Conservation (phyloP, 345 rosid genomes). For the Euphorbia pulcherrima region DNA sequence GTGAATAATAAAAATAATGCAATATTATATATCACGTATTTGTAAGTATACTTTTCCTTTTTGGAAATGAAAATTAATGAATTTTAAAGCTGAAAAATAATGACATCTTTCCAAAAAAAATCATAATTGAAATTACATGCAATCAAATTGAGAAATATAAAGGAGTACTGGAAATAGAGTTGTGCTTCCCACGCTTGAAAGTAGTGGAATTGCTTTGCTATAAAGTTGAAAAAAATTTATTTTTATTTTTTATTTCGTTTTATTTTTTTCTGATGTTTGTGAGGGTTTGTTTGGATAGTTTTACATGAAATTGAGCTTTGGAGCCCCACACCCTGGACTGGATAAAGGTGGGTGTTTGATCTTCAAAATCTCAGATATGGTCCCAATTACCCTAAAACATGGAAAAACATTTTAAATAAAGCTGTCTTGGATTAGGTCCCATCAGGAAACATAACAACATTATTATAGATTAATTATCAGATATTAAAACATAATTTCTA, state of each 20-base stretch:
- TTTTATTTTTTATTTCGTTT: too few species aligned
- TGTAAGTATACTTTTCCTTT: too few species aligned
- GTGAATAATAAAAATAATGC: too few species aligned
- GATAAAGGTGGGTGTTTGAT: neutral
- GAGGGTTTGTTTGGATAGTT: neutral
- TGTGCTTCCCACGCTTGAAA: neutral
- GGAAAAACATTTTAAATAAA: neutral
- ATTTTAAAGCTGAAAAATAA: too few species aligned
- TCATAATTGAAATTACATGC: neutral
- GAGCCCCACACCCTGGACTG: neutral
- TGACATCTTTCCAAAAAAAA: too few species aligned
- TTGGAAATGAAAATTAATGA: too few species aligned
- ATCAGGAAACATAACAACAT: neutral
- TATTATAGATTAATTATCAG: neutral
- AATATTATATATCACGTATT: too few species aligned
- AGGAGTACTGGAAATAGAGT: neutral
- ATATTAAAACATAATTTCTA: neutral
- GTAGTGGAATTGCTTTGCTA: slow-evolving; percentile 3
- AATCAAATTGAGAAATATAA: neutral
- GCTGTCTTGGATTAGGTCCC: neutral
- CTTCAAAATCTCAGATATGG: neutral
- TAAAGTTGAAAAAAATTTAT: slow-evolving; percentile 1
- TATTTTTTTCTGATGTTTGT: too few species aligned
- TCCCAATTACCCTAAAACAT: neutral
- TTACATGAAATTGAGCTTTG: neutral